Evolutionary conservation across 2,329 filamentous ascomycete species (phyloP).

Genomic region (Emericellopsis cladophorae): DNA sequence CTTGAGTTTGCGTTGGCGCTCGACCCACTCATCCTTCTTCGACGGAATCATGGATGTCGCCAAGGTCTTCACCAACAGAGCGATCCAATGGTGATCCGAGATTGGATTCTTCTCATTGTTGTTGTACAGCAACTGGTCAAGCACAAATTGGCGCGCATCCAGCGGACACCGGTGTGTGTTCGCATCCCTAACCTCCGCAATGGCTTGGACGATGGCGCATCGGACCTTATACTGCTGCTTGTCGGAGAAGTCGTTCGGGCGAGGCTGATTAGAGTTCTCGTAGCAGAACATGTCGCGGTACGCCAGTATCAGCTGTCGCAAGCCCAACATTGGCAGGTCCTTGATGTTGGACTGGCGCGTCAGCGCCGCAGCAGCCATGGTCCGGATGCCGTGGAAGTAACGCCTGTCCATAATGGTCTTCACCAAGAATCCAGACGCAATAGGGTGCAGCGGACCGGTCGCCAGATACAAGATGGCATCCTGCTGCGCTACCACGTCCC

Average conservation of each 20-base stretch:
- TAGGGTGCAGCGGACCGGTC: conserved; percentile 53
- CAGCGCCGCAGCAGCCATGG: conserved; percentile 69
- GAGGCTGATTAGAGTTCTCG: conserved; percentile 62
- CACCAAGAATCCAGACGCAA: conserved; percentile 80
- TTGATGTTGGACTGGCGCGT: conserved; percentile 60
- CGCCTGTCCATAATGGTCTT: conserved; percentile 82
- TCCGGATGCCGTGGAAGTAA: conserved; percentile 88
- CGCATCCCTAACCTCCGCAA: conserved; percentile 64
- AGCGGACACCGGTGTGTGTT: conserved; percentile 62
- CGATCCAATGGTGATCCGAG: conserved; percentile 83
- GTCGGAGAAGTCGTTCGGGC: conserved; percentile 84
- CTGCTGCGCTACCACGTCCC: conserved; percentile 84
- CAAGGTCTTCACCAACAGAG: conserved; percentile 57
- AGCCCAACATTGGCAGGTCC: conserved; percentile 59
- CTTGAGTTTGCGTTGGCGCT: conserved; percentile 30
- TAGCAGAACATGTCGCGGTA: conserved; percentile 86
- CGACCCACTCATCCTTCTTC: conserved; percentile 29
- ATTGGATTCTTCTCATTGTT: conserved; percentile 85
- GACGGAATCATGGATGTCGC: conserved; percentile 44
- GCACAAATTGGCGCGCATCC: conserved; percentile 68
- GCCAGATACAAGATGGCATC: conserved; percentile 66
- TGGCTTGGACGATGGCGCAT: conserved; percentile 67
- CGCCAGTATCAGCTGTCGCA: conserved; percentile 72
- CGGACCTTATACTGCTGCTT: conserved; percentile 77
- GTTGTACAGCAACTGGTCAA: conserved; percentile 85